phyloP scores from a whole-genome alignment of 75 land plant genomes.

The Larix kaempferi region DNA sequence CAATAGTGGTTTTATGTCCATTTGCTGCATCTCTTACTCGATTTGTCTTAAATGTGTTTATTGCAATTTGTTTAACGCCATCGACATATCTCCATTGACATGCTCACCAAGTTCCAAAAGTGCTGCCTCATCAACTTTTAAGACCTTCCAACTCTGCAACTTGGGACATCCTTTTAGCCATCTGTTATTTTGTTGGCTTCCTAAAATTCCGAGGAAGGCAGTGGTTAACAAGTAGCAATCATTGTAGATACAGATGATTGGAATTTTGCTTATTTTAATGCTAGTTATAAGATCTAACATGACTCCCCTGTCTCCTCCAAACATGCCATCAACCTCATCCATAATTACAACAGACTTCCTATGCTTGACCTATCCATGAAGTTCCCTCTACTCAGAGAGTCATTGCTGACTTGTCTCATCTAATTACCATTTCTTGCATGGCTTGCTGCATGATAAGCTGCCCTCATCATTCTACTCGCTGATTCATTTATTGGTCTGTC shows the following conservation, averaged over 20 bases:
- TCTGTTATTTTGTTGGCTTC: conserved; percentile 10
- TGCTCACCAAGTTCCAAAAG: conserved; percentile 88
- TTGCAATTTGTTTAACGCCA: conserved; percentile 88
- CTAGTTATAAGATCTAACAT: conserved; percentile 91
- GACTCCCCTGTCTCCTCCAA: conserved; percentile 94
- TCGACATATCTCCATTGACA: conserved; percentile 91
- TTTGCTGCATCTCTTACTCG: too few relatives aligned
- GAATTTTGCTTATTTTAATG: conserved; percentile 84
- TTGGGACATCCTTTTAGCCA: too few relatives aligned
- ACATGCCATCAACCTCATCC: conserved; percentile 99
- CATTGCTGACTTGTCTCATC: too few relatives aligned
- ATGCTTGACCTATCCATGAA: too few relatives aligned
- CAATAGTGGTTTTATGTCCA: too few relatives aligned
- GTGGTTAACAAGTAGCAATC: conserved; percentile 50
- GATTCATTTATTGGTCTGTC: too few relatives aligned
- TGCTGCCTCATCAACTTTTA: conserved; percentile 51
- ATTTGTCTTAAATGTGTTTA: too few relatives aligned
- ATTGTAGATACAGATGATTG: conserved; percentile 44
- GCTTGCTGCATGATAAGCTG: too few relatives aligned
- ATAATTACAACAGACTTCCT: conserved; percentile 38
- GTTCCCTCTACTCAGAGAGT: too few relatives aligned
- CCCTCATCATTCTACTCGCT: too few relatives aligned
- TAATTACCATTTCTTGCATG: too few relatives aligned
- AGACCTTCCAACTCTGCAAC: too few relatives aligned
- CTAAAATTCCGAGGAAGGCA: conserved; percentile 69